phyloP scores from a whole-genome alignment of 2,329 filamentous ascomycete genomes.

The Pseudocercospora pini-densiflorae region DNA sequence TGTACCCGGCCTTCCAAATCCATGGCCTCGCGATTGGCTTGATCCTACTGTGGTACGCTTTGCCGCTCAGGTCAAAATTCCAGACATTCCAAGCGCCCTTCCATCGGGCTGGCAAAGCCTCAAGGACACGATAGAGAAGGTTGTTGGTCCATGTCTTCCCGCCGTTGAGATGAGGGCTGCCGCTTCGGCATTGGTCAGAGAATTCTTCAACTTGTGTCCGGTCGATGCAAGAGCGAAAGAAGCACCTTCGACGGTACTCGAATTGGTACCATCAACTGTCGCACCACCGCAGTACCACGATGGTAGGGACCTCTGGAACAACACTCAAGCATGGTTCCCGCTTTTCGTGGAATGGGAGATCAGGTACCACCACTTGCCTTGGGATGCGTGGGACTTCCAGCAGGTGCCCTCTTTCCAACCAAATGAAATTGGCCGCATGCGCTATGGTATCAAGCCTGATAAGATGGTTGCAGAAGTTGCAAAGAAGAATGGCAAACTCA shows the following conservation, averaged over 20 bases:
- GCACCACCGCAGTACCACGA: background rate
- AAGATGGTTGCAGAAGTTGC: background rate
- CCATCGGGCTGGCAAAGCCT: background rate
- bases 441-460: slow-evolving; percentile 2
- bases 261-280: background rate
- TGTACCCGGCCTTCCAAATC: slow-evolving; percentile 4
- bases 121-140: background rate
- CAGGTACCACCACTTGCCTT: slow-evolving; percentile 14
- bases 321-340: slow-evolving; percentile 16
- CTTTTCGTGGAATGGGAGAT: slow-evolving; percentile 18
- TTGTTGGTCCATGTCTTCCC: background rate
- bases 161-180: background rate
- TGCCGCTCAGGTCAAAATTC: slow-evolving; percentile 1
- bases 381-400: slow-evolving; percentile 1
- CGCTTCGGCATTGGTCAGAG: slow-evolving; percentile 1
- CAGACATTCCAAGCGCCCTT: background rate
- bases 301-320: background rate
- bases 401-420: background rate
- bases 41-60: background rate
- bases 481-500: background rate
- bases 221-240: background rate
- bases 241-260: background rate
- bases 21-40: slow-evolving; percentile 16
- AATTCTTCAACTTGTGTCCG: slow-evolving; percentile 12
- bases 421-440: background rate